These are phyloP conservation scores for Aspergillus diversus DNA, from an alignment of 495 filamentous ascomycete species.

Conservation along the genomic window DNA sequence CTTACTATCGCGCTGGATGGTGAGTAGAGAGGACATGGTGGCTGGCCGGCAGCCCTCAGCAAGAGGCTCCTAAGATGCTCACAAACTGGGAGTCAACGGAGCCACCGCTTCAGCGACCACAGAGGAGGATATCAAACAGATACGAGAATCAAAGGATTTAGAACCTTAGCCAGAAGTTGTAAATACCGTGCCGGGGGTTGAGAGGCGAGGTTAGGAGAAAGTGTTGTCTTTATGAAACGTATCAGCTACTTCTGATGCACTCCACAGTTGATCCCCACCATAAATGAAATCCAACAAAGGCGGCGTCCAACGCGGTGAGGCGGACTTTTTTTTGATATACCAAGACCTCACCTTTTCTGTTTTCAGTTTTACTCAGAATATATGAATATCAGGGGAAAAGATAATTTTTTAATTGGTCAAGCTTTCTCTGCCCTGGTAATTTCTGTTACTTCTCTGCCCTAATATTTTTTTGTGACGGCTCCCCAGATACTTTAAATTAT, in stretches of 20 bases:
- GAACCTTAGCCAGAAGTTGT: not conserved
- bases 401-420: no score
- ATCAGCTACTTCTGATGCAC: slow-evolving; percentile 18
- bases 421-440: no score
- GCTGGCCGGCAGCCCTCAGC: slow-evolving; percentile 41
- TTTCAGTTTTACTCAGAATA: no score
- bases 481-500: not conserved
- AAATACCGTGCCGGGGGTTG: slow-evolving; percentile 8
- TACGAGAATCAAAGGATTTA: slow-evolving; percentile 9
- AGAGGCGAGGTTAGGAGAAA: not conserved
- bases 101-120: not conserved
- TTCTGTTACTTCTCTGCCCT: no score
- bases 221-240: slow-evolving; percentile 33
- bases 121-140: not conserved
- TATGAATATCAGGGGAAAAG: no score
- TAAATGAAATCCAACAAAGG: not conserved
- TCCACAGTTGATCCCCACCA: slow-evolving; percentile 6
- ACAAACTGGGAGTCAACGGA: not conserved
- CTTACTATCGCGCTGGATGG: slow-evolving; percentile 55
- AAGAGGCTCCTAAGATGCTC: not conserved
- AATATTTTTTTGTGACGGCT: no score
- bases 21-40: slow-evolving; percentile 56
- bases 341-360: no score
- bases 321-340: not conserved
- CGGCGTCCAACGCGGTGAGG: slow-evolving; percentile 1